These are phyloP conservation scores for Lizonia empirigonia DNA, from an alignment of 2,329 filamentous ascomycete species.

Conservation along the genomic window DNA sequence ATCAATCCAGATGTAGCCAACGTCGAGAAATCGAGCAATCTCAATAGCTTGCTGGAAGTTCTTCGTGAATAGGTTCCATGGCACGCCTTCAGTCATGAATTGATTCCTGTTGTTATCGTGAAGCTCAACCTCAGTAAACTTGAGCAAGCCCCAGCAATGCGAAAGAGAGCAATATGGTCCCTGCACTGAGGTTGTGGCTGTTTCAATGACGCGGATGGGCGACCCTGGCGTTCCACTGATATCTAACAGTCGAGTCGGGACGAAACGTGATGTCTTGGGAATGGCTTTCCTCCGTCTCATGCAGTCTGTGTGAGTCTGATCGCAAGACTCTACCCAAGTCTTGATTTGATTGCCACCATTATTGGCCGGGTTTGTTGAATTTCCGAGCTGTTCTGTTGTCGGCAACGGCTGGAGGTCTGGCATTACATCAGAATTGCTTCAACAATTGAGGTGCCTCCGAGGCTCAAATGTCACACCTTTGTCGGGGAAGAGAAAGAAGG, in stretches of 20 bases:
- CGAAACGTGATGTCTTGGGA: slow-evolving; percentile 1
- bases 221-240: slow-evolving; percentile 6
- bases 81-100: slow-evolving; percentile 25
- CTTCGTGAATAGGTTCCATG: slow-evolving; percentile 18
- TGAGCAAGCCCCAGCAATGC: slow-evolving; percentile 33
- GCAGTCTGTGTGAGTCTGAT: slow-evolving; percentile 23
- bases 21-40: slow-evolving; percentile 25
- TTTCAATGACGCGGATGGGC: slow-evolving; percentile 26
- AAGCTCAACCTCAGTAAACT: slow-evolving; percentile 15
- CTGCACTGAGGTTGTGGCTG: slow-evolving; percentile 10
- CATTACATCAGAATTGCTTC: background rate
- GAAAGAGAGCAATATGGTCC: slow-evolving; percentile 28
- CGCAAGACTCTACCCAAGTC: slow-evolving; percentile 28
- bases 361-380: slow-evolving; percentile 5
- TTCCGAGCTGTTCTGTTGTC: slow-evolving; percentile 14
- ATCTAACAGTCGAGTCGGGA: slow-evolving; percentile 33
- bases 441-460: too few species aligned
- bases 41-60: slow-evolving; percentile 37
- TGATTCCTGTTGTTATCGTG: slow-evolving; percentile 4
- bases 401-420: slow-evolving; percentile 15
- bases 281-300: slow-evolving; percentile 18
- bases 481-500: slow-evolving; percentile 29
- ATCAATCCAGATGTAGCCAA: slow-evolving; percentile 39
- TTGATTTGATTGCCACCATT: slow-evolving; percentile 13
- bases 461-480: too few species aligned